These are phyloP conservation scores for Aspergillus persii DNA, from an alignment of 2,329 filamentous ascomycete genomes.

Conservation along the genomic window DNA sequence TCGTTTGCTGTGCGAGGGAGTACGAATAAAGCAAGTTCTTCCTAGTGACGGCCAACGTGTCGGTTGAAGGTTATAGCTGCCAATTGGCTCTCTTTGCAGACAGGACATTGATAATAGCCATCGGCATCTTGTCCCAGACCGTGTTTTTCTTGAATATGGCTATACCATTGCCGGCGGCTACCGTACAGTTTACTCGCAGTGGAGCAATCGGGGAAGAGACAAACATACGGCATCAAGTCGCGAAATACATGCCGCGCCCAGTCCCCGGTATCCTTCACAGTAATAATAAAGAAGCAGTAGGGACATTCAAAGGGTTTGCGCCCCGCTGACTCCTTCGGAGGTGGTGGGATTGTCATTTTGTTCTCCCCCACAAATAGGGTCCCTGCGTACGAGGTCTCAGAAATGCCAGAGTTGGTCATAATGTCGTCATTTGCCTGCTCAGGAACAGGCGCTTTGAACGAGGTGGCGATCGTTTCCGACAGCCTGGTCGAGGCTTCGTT, in stretches of 20 bases:
- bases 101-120: no score
- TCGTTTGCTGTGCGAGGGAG: no score
- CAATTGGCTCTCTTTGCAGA: no score
- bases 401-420: not conserved
- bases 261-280: slow-evolving; percentile 16
- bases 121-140: no score
- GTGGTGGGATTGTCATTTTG: slow-evolving; percentile 19
- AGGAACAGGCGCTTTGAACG: not conserved
- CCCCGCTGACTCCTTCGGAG: slow-evolving; percentile 20
- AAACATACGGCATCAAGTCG: slow-evolving; percentile 42
- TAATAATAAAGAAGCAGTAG: slow-evolving; percentile 41
- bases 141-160: no score
- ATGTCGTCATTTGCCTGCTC: not conserved
- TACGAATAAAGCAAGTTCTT: no score
- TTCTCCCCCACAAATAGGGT: not conserved
- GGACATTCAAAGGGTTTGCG: slow-evolving; percentile 39
- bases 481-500: slow-evolving; percentile 3
- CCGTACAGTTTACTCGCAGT: slow-evolving; percentile 18
- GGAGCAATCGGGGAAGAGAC: slow-evolving; percentile 28
- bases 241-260: slow-evolving; percentile 42
- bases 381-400: not conserved
- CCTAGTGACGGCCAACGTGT: no score
- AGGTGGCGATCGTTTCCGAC: slow-evolving; percentile 10
- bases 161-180: slow-evolving; percentile 16
- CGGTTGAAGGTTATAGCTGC: no score